phyloP scores from a whole-genome alignment of 139 green algal species.

The Auxenochlorella pyrenoidosa region DNA sequence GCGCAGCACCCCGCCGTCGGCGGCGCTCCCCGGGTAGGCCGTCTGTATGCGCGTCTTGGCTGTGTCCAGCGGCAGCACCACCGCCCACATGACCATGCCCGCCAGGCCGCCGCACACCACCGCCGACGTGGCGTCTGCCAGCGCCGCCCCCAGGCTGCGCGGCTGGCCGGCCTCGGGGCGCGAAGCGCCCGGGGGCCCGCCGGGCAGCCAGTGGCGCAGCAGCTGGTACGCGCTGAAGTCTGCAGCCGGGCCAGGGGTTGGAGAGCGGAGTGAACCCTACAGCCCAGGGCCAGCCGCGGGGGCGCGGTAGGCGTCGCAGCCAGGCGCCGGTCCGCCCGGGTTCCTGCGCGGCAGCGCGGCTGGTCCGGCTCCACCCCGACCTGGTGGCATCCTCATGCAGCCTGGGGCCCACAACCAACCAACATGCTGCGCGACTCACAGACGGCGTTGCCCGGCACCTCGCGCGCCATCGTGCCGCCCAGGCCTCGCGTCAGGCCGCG shows the following conservation, averaged over 20 bases:
- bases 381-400: no score
- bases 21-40: constrained; percentile 58
- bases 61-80: constrained; percentile 80
- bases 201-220: constrained; percentile 39
- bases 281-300: no score
- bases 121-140: constrained; percentile 57
- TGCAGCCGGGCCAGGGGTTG: no score
- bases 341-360: no score
- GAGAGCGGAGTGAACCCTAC: no score
- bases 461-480: constrained; percentile 68
- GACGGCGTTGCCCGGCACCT: constrained; percentile 80
- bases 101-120: constrained; percentile 74
- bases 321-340: no score
- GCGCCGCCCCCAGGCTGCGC: constrained; percentile 13
- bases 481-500: constrained; percentile 72
- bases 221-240: constrained; percentile 79
- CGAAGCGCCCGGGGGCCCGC: not conserved
- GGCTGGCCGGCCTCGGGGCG: not conserved
- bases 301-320: no score
- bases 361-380: no score
- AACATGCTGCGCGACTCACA: not conserved
- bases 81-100: constrained; percentile 61
- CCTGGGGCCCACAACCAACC: constrained; percentile 38
- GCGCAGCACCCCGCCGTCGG: constrained; percentile 59
- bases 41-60: constrained; percentile 87